phyloP scores from a whole-genome alignment of 2,329 filamentous ascomycete species.

The Aspergillus sp. region DNA sequence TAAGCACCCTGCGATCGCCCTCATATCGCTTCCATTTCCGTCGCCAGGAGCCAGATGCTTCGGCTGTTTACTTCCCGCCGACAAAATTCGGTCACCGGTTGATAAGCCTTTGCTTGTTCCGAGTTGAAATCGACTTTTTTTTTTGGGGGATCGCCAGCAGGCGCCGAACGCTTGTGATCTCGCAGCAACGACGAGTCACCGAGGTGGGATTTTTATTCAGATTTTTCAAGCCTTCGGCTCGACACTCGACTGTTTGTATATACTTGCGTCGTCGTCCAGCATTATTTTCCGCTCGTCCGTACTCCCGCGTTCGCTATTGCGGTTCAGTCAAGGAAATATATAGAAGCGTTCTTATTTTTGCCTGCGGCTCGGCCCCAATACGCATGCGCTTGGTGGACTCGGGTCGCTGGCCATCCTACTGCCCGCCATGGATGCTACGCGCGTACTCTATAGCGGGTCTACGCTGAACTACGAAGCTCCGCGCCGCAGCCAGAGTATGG shows the following conservation, averaged over 20 bases:
- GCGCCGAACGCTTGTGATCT: background rate
- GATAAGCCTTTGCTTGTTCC: background rate
- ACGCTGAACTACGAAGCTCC: background rate
- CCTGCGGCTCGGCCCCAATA: constrained; percentile 9
- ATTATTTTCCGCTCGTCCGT: background rate
- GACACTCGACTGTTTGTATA: background rate
- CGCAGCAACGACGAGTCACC: background rate
- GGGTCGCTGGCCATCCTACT: constrained; percentile 8
- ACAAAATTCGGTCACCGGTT: constrained; percentile 9
- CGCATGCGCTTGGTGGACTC: constrained; percentile 15
- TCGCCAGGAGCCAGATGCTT: constrained; percentile 4
- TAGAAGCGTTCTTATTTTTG: background rate
- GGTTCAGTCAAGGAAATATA: background rate
- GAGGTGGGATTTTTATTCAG: background rate
- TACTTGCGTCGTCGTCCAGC: background rate
- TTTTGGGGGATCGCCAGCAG: background rate
- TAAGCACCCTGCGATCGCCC: constrained; percentile 6
- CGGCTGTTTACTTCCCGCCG: background rate
- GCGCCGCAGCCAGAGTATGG: background rate
- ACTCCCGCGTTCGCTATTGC: background rate
- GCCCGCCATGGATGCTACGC: constrained; percentile 17
- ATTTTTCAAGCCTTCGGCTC: background rate
- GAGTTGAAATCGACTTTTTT: background rate
- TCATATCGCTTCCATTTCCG: background rate
- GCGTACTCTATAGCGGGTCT: constrained; percentile 6